Base-by-base conservation (phyloP, 148 eudicot genomes). In the Nyssa sinensis region DNA sequence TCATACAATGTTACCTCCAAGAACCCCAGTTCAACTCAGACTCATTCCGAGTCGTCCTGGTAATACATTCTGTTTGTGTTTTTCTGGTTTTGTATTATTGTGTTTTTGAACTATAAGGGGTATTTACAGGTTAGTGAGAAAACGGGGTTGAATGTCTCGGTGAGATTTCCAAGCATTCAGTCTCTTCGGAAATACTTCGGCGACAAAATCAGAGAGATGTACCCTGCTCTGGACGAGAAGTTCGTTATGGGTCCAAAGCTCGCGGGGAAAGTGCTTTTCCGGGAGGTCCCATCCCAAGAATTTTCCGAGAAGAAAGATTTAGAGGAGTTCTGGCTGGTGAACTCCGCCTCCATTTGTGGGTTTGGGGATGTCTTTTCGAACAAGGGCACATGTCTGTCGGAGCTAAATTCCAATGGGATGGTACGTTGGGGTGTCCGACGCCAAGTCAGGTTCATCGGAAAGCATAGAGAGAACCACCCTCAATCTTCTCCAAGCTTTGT, bases 21-120 rank as follows among this genome's bases (percentile, higher is more conserved):
- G 77, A 59, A 67, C 86, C 37, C 90, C 91, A 28, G 62, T 67
- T 86, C 90, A 83, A 29, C 82, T 94, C 21, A 64, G 51, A 73
- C 81, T 84, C 76, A 81, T 87, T n/a, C 69, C 79, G 88, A 69
- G 85, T 85, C 53, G 98, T 90, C 47, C 84, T 90, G 89, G 98
- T 92, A 77, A 85, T 3, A 16, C 9, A 37, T 37, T 44, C 1
- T 44, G 28, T 55, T 55, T n/a, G 19, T 44, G 61, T 16, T 67
- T 27, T 4, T 21, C 0, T 72, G 34, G 29, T 29, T 5, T 10
- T 30, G 35, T 13, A 2, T 69, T 62, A 32, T 39, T 19, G 55
- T 17, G 14, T 35, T 62, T n/a, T 27, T 34, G 23, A 27, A 51
- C 41, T 47, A 3, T 10, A 69, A 79, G 27, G 61, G 30, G 49